Percentiles rank a stretch among this genome's conserved stretches.
Conservation (phyloP, 1,139 yeast genomes). For the Candida buenavistaensis region DNA sequence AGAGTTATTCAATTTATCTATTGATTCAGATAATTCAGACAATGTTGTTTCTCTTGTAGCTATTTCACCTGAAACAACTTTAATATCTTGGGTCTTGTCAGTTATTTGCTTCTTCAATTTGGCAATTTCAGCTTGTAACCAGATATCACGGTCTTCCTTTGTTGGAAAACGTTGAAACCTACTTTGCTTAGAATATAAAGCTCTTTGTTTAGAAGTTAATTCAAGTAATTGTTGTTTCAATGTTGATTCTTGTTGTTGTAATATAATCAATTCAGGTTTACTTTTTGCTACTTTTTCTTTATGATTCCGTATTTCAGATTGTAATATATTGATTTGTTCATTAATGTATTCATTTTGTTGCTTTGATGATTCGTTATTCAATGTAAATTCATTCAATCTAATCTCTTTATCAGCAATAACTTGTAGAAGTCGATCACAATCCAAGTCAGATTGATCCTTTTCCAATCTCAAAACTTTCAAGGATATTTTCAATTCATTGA, state of each 20-base stretch:
- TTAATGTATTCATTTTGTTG: constrained; percentile 18
- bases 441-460: constrained; percentile 51
- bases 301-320: constrained; percentile 20
- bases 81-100: constrained; percentile 25
- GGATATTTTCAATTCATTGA: constrained; percentile 39
- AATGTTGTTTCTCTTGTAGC: constrained; percentile 19
- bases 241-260: constrained; percentile 41
- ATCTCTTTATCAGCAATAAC: constrained; percentile 43
- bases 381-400: constrained; percentile 31
- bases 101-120: constrained; percentile 20
- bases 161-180: constrained; percentile 61
- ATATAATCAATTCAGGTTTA: constrained; percentile 44
- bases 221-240: constrained; percentile 43
- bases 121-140: constrained; percentile 52
- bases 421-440: constrained; percentile 45
- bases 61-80: constrained; percentile 21
- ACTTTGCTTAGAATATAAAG: constrained; percentile 72
- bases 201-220: constrained; percentile 56
- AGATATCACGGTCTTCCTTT: constrained; percentile 61
- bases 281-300: constrained; percentile 21
- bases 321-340: constrained; percentile 21
- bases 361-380: constrained; percentile 16
- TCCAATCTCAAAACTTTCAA: constrained; percentile 49
- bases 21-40: constrained; percentile 33
- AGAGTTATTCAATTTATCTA: constrained; percentile 35